phyloP scores from a whole-genome alignment of 805 yeast species.

The Cyberlindnera amylophila region DNA sequence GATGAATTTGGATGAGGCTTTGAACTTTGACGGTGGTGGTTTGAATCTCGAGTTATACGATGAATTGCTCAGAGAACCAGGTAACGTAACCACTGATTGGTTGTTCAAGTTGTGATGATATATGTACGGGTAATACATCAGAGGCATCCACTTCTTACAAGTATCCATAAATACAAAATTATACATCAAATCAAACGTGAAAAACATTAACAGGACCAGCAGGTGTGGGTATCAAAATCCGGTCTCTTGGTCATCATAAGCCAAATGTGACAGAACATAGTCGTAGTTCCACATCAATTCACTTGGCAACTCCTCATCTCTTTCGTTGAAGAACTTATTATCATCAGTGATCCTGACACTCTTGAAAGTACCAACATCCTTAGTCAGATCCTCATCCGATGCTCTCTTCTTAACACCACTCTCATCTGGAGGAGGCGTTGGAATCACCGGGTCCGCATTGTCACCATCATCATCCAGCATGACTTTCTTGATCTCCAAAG shows the following conservation, averaged over 20 bases:
- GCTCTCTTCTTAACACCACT: constrained; percentile 6
- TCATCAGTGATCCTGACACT: constrained; percentile 18
- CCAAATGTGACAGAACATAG: constrained; percentile 13
- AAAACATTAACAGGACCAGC: too few relatives aligned
- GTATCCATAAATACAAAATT: not conserved
- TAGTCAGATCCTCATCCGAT: constrained; percentile 3
- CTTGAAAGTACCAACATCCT: constrained; percentile 14
- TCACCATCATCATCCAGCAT: constrained; percentile 13
- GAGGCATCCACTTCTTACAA: too few relatives aligned
- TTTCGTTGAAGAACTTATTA: constrained; percentile 20
- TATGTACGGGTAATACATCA: too few relatives aligned
- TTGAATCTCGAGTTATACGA: not conserved
- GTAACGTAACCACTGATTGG: constrained; percentile 8
- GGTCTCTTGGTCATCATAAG: constrained; percentile 1
- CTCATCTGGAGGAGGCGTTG: constrained; percentile 14
- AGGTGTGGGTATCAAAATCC: not conserved
- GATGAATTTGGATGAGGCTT: constrained; percentile 5
- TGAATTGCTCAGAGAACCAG: constrained; percentile 3
- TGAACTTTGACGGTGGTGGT: constrained; percentile 1
- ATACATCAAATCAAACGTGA: not conserved
- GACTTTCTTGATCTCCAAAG: constrained; percentile 21
- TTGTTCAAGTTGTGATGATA: constrained; percentile 8
- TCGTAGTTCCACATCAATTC: constrained; percentile 25
- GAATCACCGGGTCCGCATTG: constrained; percentile 4
- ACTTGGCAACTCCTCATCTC: constrained; percentile 10